phyloP scores from a whole-genome alignment of 2,329 filamentous ascomycete genomes.

The Botrytis deweyae region DNA sequence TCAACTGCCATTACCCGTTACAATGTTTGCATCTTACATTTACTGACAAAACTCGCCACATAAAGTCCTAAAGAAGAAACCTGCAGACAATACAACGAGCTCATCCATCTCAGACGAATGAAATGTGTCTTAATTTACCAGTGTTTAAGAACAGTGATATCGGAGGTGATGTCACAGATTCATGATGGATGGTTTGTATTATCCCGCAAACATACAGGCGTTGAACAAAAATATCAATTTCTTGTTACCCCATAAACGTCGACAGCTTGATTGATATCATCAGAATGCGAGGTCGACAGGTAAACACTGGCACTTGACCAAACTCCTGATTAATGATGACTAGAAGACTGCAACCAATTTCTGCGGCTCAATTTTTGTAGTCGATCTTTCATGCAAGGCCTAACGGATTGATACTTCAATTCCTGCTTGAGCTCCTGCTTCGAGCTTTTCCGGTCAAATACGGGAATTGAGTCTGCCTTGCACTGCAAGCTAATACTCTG shows the following conservation, averaged over 20 bases:
- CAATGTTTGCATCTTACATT: not conserved
- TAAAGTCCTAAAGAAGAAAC: not conserved
- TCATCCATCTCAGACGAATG: not conserved
- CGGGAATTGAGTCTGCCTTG: not conserved
- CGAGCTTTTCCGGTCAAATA: not conserved
- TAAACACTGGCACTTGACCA: not conserved
- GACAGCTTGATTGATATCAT: not conserved
- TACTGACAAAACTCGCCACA: not conserved
- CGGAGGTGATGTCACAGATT: not conserved
- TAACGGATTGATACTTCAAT: not conserved
- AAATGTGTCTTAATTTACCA: not conserved
- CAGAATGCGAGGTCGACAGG: not conserved
- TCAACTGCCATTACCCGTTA: slow-evolving; percentile 1
- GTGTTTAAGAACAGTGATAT: not conserved
- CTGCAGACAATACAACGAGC: not conserved
- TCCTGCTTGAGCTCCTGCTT: not conserved
- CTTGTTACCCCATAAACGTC: not conserved
- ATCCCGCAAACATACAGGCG: not conserved
- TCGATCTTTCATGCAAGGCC: not conserved
- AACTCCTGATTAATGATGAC: not conserved
- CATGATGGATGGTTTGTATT: not conserved
- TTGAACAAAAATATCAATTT: not conserved
- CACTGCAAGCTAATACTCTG: not conserved
- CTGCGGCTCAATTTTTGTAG: not conserved
- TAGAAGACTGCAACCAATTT: not conserved